phyloP scores from a whole-genome alignment of 108 stramenopile species.

The Pinguiococcus pyrenoidosus region DNA sequence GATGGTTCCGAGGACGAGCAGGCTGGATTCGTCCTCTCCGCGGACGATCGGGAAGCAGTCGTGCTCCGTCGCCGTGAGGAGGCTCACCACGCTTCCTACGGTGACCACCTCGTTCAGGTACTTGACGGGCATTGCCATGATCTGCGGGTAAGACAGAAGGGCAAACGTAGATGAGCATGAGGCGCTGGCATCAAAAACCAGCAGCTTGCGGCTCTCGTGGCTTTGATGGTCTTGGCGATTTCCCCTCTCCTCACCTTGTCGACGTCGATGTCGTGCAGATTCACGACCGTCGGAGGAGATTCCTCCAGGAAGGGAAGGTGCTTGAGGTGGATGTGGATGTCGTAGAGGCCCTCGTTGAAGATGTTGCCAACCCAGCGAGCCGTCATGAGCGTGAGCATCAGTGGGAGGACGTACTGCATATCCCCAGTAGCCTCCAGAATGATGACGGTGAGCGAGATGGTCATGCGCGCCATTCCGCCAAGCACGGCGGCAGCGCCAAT shows the following conservation, averaged over 20 bases:
- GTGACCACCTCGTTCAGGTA: constrained; percentile 12
- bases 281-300: neutral
- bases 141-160: constrained; percentile 9
- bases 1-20: constrained; percentile 15
- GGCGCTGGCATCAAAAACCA: no score
- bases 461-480: constrained; percentile 98
- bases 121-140: constrained; percentile 38
- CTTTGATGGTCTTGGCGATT: constrained; percentile 1
- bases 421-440: constrained; percentile 92
- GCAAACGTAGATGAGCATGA: neutral
- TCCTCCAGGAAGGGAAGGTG: constrained; percentile 74
- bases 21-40: constrained; percentile 54
- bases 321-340: constrained; percentile 61
- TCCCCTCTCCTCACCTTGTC: neutral
- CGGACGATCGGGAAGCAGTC: constrained; percentile 90
- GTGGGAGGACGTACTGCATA: constrained; percentile 92
- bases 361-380: constrained; percentile 87
- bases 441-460: constrained; percentile 90
- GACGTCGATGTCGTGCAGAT: neutral
- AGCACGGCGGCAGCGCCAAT: constrained; percentile 84
- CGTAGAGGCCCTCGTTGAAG: constrained; percentile 92
- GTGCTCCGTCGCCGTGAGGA: constrained; percentile 55
- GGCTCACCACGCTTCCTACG: constrained; percentile 27
- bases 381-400: constrained; percentile 92
- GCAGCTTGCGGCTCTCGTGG: neutral